Conservation (phyloP, 176 grass and related monocot species). For the Rhynchospora tenuis region DNA sequence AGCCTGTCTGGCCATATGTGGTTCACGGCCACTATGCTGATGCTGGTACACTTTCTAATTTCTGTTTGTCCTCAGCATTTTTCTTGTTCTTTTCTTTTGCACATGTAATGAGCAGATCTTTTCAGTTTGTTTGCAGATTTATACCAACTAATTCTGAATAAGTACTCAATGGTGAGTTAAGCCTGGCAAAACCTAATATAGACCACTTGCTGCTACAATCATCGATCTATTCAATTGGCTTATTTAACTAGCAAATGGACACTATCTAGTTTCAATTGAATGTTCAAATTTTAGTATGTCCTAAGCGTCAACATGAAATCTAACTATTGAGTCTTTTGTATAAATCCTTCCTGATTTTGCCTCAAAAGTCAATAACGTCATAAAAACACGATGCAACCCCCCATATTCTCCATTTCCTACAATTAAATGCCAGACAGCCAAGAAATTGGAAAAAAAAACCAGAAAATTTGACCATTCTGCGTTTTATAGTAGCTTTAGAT, state of each 20-base stretch:
- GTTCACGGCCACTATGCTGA: constrained; percentile 97
- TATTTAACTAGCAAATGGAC: too few species aligned
- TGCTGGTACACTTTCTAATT: constrained; percentile 36
- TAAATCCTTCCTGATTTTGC: not conserved
- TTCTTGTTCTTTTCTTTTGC: not conserved
- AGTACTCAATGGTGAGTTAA: not conserved
- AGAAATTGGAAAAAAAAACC: not conserved
- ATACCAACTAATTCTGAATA: not conserved
- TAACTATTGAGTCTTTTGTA: too few species aligned
- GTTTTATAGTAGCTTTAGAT: not conserved
- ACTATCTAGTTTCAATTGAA: too few species aligned
- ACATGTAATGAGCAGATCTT: too few species aligned
- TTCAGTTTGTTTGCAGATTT: not conserved
- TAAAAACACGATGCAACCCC: not conserved
- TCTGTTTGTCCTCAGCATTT: not conserved
- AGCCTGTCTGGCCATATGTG: constrained; percentile 75
- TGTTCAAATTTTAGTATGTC: too few species aligned
- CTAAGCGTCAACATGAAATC: too few species aligned
- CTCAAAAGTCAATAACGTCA: not conserved
- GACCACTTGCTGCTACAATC: too few species aligned
- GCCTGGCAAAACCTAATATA: too few species aligned
- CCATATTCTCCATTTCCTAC: not conserved
- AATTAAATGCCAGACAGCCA: not conserved
- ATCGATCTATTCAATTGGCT: too few species aligned
- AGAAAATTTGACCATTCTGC: not conserved